Evolutionary conservation across 2,329 filamentous ascomycete species (phyloP), one percentile per base, ranked within the genome.

Genomic region (Pestalotiopsis sp.): DNA sequence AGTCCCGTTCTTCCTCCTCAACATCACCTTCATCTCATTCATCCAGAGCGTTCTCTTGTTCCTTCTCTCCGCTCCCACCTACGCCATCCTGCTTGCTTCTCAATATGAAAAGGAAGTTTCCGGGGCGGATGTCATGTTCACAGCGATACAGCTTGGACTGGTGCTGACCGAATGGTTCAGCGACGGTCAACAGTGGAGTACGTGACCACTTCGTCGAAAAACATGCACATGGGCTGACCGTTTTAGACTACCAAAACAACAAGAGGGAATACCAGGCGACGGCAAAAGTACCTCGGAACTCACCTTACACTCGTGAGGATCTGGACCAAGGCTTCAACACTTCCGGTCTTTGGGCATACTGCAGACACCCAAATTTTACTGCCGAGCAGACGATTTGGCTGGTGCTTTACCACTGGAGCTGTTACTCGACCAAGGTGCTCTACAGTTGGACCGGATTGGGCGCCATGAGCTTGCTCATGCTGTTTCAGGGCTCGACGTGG

Each of bases 301-400:
- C 86, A 79, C 86, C 85, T 0, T 94, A 87, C 79, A 86, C 85
- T 0, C 89, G 91, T 73, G 89, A 89, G 70, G 93, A 97, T 67
- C 88, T 99, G 31, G 93, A 98, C 72, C 92, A 95, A 49, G 96
- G 96, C 57, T 99, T 99, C 81, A 86, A 93, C 72, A 92, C 93
- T 9, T 89, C 86, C 4, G 96, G 96, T 0, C 84, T 99, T 7
- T 99, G 93, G 91, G 91, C 90, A 0, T 94, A 91, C 83, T 95
- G 92, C 74, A 89, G 96, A 60, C 97, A 99, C 79, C 96, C 96
- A 62, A 99, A 99, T 80, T 99, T 98, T 77, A 90, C 93, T 4
- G 93, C 93, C 4, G 96, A 99, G 81, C 96, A 98, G 82, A 85
- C 90, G 38, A 90, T 98, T 75, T 99, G 96, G 96, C 86, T 97